Conservation (phyloP, 2,329 filamentous ascomycete genomes). For the Aspergillus felis region DNA sequence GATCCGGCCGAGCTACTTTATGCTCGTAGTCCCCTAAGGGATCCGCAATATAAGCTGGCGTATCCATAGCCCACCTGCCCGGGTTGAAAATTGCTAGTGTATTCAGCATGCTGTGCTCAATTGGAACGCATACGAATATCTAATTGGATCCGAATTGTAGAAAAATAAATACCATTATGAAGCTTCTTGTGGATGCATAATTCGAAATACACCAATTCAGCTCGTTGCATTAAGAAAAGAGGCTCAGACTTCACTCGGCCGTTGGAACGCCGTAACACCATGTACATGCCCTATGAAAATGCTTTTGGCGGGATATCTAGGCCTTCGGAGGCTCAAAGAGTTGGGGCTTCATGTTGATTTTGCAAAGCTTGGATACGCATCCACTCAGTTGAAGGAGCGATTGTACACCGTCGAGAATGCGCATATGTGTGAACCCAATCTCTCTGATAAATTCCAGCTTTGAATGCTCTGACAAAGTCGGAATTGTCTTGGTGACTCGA, state of each 20-base stretch:
- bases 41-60: neutral
- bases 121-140: neutral
- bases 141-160: neutral
- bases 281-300: conserved; percentile 18
- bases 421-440: conserved; percentile 99
- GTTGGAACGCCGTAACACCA: conserved; percentile 17
- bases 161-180: neutral
- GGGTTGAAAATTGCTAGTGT: neutral
- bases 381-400: conserved; percentile 91
- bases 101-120: neutral
- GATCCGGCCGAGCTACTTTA: neutral
- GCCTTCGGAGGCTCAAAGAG: conserved; percentile 57
- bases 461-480: conserved; percentile 84
- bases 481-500: conserved; percentile 92
- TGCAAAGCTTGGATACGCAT: conserved; percentile 85
- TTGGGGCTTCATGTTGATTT: conserved; percentile 92
- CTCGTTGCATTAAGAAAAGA: neutral
- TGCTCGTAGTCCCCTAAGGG: neutral
- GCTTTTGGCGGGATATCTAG: conserved; percentile 5
- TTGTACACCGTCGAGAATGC: conserved; percentile 95
- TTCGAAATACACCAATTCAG: neutral
- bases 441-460: conserved; percentile 98
- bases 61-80: neutral
- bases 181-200: neutral
- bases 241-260: neutral